Percentiles rank a stretch among this genome's conserved stretches.
These are phyloP conservation scores for Sideroxylon spinosum DNA, from an alignment of 179 eudicot genomes.

Conservation along the genomic window DNA sequence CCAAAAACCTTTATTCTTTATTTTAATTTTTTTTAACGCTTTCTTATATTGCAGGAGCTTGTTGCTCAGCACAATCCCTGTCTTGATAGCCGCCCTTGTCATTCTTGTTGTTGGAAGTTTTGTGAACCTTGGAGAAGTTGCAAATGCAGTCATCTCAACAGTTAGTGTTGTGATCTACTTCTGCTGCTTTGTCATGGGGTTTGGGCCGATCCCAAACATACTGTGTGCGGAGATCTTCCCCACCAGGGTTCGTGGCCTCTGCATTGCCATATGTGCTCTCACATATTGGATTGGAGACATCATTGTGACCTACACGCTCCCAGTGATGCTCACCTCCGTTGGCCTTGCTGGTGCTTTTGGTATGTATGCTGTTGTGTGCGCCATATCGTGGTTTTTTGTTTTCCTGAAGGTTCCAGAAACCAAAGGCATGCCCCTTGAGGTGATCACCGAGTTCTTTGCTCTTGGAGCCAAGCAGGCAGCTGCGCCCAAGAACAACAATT, in stretches of 20 bases:
- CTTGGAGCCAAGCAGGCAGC: slow-evolving; percentile 64
- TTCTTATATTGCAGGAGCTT: slow-evolving; percentile 46
- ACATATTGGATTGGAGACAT: slow-evolving; percentile 78
- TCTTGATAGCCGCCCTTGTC: slow-evolving; percentile 44
- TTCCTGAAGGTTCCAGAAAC: slow-evolving; percentile 79
- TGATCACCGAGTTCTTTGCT: slow-evolving; percentile 73
- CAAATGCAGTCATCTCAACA: slow-evolving; percentile 61
- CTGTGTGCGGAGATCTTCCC: slow-evolving; percentile 81
- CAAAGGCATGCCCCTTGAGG: slow-evolving; percentile 85
- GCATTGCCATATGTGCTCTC: slow-evolving; percentile 77
- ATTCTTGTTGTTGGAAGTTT: slow-evolving; percentile 47
- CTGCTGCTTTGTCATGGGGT: slow-evolving; percentile 79
- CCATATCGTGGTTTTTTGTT: slow-evolving; percentile 62
- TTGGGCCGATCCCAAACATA: slow-evolving; percentile 84
- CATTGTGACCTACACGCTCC: slow-evolving; percentile 72
- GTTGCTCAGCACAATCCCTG: slow-evolving; percentile 61
- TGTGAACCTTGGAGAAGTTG: slow-evolving; percentile 39
- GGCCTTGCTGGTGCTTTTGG: slow-evolving; percentile 79
- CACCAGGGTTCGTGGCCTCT: slow-evolving; percentile 66
- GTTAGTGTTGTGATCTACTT: slow-evolving; percentile 62
- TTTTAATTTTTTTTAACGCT: not conserved
- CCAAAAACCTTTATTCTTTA: not conserved
- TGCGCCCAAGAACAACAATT: slow-evolving; percentile 36
- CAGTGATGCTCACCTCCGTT: slow-evolving; percentile 56
- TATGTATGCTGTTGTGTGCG: slow-evolving; percentile 62